A percentile compares a stretch with the other conserved stretches of the same genome.
Conservation (phyloP, 2,329 filamentous ascomycete genomes). For the Diaporthe sp. region DNA sequence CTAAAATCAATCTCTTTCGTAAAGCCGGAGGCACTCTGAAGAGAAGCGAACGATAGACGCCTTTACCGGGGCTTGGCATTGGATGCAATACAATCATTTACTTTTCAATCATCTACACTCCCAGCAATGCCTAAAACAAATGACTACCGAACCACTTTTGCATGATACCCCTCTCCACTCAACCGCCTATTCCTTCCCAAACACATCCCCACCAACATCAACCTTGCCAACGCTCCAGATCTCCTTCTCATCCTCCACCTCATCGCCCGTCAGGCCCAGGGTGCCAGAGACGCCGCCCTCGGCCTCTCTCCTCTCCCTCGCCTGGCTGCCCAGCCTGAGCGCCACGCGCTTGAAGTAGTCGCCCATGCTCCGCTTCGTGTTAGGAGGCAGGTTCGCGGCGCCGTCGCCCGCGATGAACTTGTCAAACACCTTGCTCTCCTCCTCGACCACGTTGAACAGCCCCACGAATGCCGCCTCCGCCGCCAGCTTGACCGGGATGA, state of each 20-base stretch:
- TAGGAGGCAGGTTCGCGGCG: constrained; percentile 73
- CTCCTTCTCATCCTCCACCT: constrained; percentile 93
- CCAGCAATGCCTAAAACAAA: constrained; percentile 23
- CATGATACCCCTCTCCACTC: constrained; percentile 14
- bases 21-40: background rate
- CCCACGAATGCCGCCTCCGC: constrained; percentile 95
- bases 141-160: background rate
- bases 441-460: constrained; percentile 89
- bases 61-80: background rate
- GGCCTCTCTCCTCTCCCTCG: constrained; percentile 88
- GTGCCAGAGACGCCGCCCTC: constrained; percentile 86
- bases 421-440: constrained; percentile 88
- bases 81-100: constrained; percentile 8
- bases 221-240: constrained; percentile 95
- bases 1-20: background rate
- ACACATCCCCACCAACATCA: constrained; percentile 77
- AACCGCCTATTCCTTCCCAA: constrained; percentile 50
- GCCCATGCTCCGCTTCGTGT: constrained; percentile 87
- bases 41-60: background rate
- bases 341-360: constrained; percentile 98
- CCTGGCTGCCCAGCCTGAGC: constrained; percentile 85
- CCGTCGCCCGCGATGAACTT: constrained; percentile 83
- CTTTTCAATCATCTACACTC: constrained; percentile 26
- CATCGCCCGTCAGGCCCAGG: constrained; percentile 88
- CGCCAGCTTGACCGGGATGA: constrained; percentile 95